These are phyloP conservation scores for Xylaria telfairii DNA, from an alignment of 495 filamentous ascomycete species.

Conservation along the genomic window DNA sequence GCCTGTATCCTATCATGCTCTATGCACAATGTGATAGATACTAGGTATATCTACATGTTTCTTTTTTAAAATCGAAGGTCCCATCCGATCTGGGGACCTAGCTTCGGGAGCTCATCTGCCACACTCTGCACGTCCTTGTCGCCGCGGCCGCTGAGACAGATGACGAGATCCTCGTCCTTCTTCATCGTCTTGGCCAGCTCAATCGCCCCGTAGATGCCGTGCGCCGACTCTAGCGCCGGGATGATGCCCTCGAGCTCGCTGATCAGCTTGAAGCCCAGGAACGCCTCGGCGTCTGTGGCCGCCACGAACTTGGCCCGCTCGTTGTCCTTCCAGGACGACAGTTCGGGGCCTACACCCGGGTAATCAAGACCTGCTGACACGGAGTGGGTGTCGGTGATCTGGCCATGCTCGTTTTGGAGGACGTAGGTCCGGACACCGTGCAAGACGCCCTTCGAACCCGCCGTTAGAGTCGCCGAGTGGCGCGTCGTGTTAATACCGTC, in stretches of 20 bases:
- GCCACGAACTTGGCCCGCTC: constrained; percentile 86
- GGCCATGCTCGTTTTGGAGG: constrained; percentile 87
- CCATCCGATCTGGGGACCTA: constrained; percentile 95
- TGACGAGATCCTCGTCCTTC: constrained; percentile 88
- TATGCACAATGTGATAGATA: background rate
- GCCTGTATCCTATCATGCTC: background rate
- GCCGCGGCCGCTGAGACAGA: constrained; percentile 89
- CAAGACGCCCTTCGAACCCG: constrained; percentile 88
- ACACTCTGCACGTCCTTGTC: constrained; percentile 99
- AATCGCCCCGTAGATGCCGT: constrained; percentile 88
- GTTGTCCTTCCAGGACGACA: constrained; percentile 89
- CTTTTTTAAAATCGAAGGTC: constrained; percentile 75
- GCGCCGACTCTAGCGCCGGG: constrained; percentile 89
- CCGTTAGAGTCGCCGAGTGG: constrained; percentile 89
- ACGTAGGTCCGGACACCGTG: constrained; percentile 97
- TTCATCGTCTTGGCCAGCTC: constrained; percentile 91
- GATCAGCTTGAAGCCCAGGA: constrained; percentile 85
- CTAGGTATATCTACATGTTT: background rate
- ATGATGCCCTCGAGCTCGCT: constrained; percentile 93
- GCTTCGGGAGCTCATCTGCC: constrained; percentile 85
- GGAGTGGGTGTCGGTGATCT: constrained; percentile 93
- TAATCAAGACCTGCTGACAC: constrained; percentile 98
- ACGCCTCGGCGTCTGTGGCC: constrained; percentile 90
- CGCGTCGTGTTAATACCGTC: constrained; percentile 86
- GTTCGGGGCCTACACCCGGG: constrained; percentile 93